Conservation (phyloP, 345 rosid genomes). For the Salix exigua region DNA sequence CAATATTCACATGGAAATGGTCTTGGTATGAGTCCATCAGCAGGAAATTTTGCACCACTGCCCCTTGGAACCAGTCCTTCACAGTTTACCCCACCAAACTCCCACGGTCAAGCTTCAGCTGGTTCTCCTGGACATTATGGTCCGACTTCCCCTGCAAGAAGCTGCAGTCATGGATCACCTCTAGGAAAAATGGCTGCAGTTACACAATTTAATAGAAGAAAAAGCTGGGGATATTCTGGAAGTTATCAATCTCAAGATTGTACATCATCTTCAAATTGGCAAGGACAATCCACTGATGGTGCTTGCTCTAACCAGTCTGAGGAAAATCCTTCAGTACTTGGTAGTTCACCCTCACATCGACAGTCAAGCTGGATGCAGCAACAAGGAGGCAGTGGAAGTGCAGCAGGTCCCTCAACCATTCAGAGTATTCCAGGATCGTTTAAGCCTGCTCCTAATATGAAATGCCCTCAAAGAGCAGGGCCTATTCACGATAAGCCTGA, state of each 20-base stretch:
- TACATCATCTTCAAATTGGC: slow-evolving; percentile 53
- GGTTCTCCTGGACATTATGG: slow-evolving; percentile 97
- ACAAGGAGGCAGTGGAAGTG: slow-evolving; percentile 49
- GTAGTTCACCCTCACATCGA: slow-evolving; percentile 48
- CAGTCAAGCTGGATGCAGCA: slow-evolving; percentile 59
- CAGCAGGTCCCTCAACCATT: slow-evolving; percentile 41
- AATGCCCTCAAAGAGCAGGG: slow-evolving; percentile 40
- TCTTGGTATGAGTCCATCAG: slow-evolving; percentile 87
- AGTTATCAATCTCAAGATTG: slow-evolving; percentile 65
- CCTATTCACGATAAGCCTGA: slow-evolving; percentile 49
- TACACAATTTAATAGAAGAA: slow-evolving; percentile 81
- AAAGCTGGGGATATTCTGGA: slow-evolving; percentile 70
- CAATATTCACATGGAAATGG: slow-evolving; percentile 77
- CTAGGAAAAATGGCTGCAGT: slow-evolving; percentile 76
- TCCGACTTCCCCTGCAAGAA: slow-evolving; percentile 90
- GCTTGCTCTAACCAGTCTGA: slow-evolving; percentile 48
- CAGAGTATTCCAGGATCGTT: slow-evolving; percentile 49
- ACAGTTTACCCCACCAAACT: slow-evolving; percentile 86
- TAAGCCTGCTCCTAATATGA: slow-evolving; percentile 35
- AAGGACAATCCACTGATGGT: slow-evolving; percentile 59
- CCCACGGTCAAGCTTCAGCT: slow-evolving; percentile 55
- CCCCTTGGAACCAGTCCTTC: slow-evolving; percentile 98
- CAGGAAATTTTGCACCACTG: slow-evolving; percentile 84
- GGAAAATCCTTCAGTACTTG: slow-evolving; percentile 43
- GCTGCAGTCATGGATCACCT: slow-evolving; percentile 87